Base-by-base conservation (phyloP, 1,284 basidiomycete genomes). In the Sporisorium scitamineum region DNA sequence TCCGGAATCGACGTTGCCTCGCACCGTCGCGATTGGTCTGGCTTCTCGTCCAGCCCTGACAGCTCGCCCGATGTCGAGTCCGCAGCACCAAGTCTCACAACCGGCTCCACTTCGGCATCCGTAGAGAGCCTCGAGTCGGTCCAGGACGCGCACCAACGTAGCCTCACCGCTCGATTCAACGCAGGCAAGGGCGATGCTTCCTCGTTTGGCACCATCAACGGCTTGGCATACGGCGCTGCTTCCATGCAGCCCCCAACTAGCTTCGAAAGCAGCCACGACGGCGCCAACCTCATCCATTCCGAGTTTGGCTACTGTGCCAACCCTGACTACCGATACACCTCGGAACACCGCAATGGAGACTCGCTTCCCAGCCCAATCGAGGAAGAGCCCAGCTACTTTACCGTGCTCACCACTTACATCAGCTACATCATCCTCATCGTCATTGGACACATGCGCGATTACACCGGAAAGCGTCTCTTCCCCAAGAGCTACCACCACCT, bases 381-480 rank as follows among this genome's bases (percentile, higher is more conserved):
- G 70, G 77, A 83, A 29, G 89, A 91, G 76, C 94, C 94, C 5
- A 93, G 94, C 2, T 95, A 95, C 86, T 93, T 93, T 85, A 91
- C 96, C 77, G 89, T 97, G 27, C 87, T 97, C 68, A 91, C 92
- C n/a, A 96, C 94, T 5, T 97, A 97, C 86, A 89, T 95, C 55
- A 70, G 66, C 65, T 83, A 79, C 61, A 76, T 81, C 47, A 67
- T 82, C 16, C 66, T 82, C 39, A 97, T 98, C 80, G 88, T 91
- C 73, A 87, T 97, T 55, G 96, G 97, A 5, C 97, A 98, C 86
- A 87, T 97, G 60, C 91, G 95, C 60, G 97, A 99, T 87, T 99
- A 96, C 85, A 87, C 97, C 75, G 97, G 96, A 44, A 98, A 97
- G 87, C 89, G 91, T 34, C 89, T 97, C 68, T 88, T 90, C 77